These are phyloP conservation scores for Smithsoniella earleae DNA, from an alignment of 163 green algal genomes.

Conservation along the genomic window DNA sequence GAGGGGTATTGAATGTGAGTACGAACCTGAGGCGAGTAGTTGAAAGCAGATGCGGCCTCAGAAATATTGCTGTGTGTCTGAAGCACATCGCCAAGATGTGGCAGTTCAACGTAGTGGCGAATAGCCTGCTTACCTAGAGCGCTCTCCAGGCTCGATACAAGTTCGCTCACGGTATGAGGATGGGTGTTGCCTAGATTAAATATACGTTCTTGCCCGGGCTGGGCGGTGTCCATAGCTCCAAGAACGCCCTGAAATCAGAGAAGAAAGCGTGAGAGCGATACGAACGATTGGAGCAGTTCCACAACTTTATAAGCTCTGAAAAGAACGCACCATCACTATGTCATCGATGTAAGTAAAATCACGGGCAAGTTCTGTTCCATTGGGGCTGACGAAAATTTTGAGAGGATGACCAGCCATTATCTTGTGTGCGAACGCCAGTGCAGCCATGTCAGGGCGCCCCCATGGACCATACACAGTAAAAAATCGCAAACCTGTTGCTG, in stretches of 20 bases:
- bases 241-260: conserved; percentile 43
- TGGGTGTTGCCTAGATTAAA: conserved; percentile 76
- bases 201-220: conserved; percentile 38
- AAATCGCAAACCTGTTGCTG: conserved; percentile 68
- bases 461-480: conserved; percentile 85
- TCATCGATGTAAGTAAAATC: conserved; percentile 84
- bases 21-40: conserved; percentile 35
- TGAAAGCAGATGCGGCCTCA: conserved; percentile 33
- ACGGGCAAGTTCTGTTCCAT: conserved; percentile 43
- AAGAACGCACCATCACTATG: conserved; percentile 44
- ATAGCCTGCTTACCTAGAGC: conserved; percentile 46
- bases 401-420: conserved; percentile 58
- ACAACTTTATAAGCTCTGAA: too few relatives aligned
- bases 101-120: conserved; percentile 54
- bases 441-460: conserved; percentile 76
- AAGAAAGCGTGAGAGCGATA: too few relatives aligned
- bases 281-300: too few relatives aligned
- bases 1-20: background rate
- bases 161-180: conserved; percentile 56
- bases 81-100: conserved; percentile 60
- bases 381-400: conserved; percentile 51
- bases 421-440: conserved; percentile 59
- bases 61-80: conserved; percentile 68
- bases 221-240: conserved; percentile 34
- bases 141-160: conserved; percentile 56